Percentiles rank a stretch among this genome's conserved stretches.
phyloP scores from a whole-genome alignment of 495 filamentous ascomycete genomes.

The Aspergillus bertholletiae region DNA sequence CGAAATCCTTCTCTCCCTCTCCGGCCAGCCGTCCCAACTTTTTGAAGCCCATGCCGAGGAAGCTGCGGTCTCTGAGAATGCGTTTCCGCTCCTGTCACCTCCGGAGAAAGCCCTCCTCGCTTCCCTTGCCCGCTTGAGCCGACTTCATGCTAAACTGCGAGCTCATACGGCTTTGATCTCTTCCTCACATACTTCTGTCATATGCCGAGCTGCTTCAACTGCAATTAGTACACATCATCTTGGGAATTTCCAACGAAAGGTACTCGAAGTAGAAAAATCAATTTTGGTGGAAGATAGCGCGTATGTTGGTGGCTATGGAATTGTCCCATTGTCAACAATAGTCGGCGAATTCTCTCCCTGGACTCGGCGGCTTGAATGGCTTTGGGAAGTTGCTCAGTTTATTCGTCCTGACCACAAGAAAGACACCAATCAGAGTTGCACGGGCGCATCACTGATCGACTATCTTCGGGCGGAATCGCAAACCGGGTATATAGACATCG shows the following conservation, averaged over 20 bases:
- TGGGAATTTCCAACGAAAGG: conserved; percentile 72
- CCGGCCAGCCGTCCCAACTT: conserved; percentile 85
- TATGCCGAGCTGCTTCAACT: conserved; percentile 85
- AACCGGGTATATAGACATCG: conserved; percentile 88
- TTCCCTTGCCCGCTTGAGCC: conserved; percentile 70
- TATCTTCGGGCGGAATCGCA: conserved; percentile 66
- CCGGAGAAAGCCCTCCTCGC: conserved; percentile 78
- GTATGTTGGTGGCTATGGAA: conserved; percentile 83
- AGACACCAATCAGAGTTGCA: conserved; percentile 33
- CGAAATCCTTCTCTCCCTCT: conserved; percentile 92
- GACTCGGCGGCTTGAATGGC: conserved; percentile 80
- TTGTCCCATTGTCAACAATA: conserved; percentile 84
- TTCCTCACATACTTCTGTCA: conserved; percentile 65
- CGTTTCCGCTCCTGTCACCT: conserved; percentile 60
- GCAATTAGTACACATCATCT: conserved; percentile 72
- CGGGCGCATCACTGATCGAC: conserved; percentile 71
- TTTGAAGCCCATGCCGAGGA: conserved; percentile 49
- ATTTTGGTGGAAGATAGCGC: conserved; percentile 68
- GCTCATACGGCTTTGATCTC: conserved; percentile 60
- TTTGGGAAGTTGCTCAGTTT: conserved; percentile 67
- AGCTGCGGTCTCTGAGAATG: conserved; percentile 35
- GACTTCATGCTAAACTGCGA: conserved; percentile 68
- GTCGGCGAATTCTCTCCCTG: conserved; percentile 81
- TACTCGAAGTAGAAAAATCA: conserved; percentile 76
- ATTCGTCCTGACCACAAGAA: conserved; percentile 46